Evolutionary conservation across 495 filamentous ascomycete species (phyloP), one percentile per base, ranked within the genome.

Genomic region (Opeltia flavorubescens): DNA sequence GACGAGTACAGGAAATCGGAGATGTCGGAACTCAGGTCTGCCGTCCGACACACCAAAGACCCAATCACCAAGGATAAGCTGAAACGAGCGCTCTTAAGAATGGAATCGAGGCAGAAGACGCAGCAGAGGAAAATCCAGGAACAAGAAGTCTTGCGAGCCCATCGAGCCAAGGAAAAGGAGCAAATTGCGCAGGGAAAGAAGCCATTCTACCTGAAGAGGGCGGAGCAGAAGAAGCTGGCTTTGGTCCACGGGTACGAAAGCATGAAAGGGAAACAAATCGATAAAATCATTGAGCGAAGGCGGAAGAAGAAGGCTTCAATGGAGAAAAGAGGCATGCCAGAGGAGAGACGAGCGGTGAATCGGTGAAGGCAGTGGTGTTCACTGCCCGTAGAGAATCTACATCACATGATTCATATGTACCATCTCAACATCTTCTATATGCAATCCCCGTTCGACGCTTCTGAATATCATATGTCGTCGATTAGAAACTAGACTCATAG

Each of bases 141-240:
- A 62, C 62, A 70, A 48, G 70, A 76, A 50, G 61, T 95, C 8
- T 45, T 85, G 28, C 67, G 72, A 24, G 75, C 81, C 60, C 87
- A 94, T 62, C 76, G 81, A 52, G 78, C 74, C 65, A 68, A 78
- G 56, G 91, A 98, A 74, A 84, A 84, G 64, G 81, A 87, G 62
- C 62, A 82, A 46, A 76, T 96, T 25, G 74, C 70, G 54, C 75
- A 87, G 65, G 91, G 91, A 20, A 95, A 96, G 77, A 79, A 78
- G 70, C 89, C 89, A 5, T 98, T 88, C 59, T 94, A 82, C 59
- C 67, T 95, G 52, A 96, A 96, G 75, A 78, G 82, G 64, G 78
- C 76, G 49, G 88, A 95, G 65, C 71, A 87, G 65, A 94, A 93
- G 77, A 87, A 87, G 66, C 63, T 78, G 59, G 68, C 86, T 25